Evolutionary conservation across 2,329 filamentous ascomycete genomes (phyloP), one percentile per base, ranked within the genome.

Genomic region (Microcyclospora tardicrescens): DNA sequence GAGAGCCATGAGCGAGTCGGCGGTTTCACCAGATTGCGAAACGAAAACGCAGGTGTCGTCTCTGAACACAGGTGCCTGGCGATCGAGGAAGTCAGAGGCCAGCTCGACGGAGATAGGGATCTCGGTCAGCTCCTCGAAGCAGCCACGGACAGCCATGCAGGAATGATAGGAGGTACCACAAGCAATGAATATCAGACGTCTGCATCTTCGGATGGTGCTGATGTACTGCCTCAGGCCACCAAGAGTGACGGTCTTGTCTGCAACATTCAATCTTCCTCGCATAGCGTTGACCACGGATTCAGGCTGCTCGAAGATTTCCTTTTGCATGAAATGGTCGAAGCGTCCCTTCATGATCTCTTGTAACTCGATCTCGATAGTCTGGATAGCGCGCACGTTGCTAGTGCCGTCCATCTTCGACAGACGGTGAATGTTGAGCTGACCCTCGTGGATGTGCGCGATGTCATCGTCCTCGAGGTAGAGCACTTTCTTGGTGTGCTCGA

Each of bases 301-400:
- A 59, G 91, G 91, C 72, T 98, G 91, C 74, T 98, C 91, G 64
- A 98, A 98, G 59, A 98, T 98, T 66, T 98, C 91, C 78, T 98
- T 98, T 65, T 98, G 91, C 91, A 98, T 98, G 74, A 95, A 98
- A 71, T 98, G 91, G 65, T 98, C 91, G 67, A 96, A 98, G 63
- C 91, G 93, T 66, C 91, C 91, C 81, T 98, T 98, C 91, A 98
- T 98, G 67, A 98, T 98, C 72, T 98, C 87, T 72, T 98, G 91
- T 49, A 98, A 81, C 73, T 98, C 86, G 36, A 98, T 83, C 73
- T 98, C 91, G 40, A 98, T 77, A 40, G 91, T 98, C 75, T 98
- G 91, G 63, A 98, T 98, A 55, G 84, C 85, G 62, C 91, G 87
- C 54, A 96, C 86, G 61, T 96, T 95, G 67, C 85, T 93, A 59